Conservation (phyloP, 495 filamentous ascomycete genomes). For the Parmelia sp. region DNA sequence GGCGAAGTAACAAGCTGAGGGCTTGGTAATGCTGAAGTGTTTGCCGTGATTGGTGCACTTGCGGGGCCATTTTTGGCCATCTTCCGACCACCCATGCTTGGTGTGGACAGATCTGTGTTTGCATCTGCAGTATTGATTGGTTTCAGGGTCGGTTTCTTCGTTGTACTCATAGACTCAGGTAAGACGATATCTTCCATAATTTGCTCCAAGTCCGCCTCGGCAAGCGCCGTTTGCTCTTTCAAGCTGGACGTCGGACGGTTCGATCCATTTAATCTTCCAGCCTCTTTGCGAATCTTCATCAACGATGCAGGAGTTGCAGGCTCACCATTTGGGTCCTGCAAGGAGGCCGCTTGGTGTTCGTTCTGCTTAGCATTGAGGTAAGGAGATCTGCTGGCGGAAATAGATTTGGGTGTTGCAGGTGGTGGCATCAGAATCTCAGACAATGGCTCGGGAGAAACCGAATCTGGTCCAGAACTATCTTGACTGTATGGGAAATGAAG, state of each 20-base stretch:
- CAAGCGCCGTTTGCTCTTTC: constrained; percentile 28
- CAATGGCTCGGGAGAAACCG: constrained; percentile 64
- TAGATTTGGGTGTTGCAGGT: constrained; percentile 51
- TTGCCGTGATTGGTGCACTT: constrained; percentile 35
- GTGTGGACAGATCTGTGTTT: constrained; percentile 23
- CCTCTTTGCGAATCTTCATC: constrained; percentile 58
- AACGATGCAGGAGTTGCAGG: constrained; percentile 82
- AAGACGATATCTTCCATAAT: constrained; percentile 62
- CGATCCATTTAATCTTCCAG: constrained; percentile 26
- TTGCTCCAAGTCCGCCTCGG: constrained; percentile 43
- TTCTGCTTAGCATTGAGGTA: constrained; percentile 41
- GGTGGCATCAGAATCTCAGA: constrained; percentile 66
- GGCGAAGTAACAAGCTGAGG: constrained; percentile 43
- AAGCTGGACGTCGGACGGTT: constrained; percentile 36
- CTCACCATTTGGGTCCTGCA: constrained; percentile 29
- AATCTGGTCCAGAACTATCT: constrained; percentile 60
- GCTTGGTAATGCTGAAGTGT: constrained; percentile 45
- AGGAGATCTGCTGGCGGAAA: constrained; percentile 47
- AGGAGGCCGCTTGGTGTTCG: constrained; percentile 21
- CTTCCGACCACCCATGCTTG: constrained; percentile 21
- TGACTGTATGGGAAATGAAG: constrained; percentile 41
- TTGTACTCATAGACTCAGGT: constrained; percentile 52
- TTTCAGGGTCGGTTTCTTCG: constrained; percentile 28
- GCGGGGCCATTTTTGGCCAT: constrained; percentile 26
- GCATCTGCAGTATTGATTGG: constrained; percentile 25